Conservation (phyloP, 169 alveolate genomes). For the Eimeria brunetti region DNA sequence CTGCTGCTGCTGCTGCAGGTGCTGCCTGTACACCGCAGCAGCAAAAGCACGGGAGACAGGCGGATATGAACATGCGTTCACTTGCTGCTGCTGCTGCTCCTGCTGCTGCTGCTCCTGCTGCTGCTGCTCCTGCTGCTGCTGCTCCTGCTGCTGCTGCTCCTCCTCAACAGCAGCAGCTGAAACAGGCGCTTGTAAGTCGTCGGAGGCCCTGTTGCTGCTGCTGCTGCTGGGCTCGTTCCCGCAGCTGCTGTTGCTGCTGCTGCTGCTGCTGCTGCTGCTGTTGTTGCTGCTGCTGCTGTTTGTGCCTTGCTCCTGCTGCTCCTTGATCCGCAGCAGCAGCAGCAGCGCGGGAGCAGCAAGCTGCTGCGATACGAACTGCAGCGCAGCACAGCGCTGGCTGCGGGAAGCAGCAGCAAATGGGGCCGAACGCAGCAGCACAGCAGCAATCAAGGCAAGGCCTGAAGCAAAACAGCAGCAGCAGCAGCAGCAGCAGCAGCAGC, state of each 20-base stretch:
- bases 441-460: conserved; percentile 41
- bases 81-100: conserved; percentile 37
- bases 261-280: not conserved
- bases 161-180: not conserved
- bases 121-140: conserved; percentile 3
- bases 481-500: conserved; percentile 44
- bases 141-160: not conserved
- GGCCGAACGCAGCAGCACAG: conserved; percentile 17
- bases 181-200: not conserved
- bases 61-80: not conserved
- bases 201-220: not conserved
- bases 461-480: too few species aligned
- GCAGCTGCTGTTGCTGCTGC: not conserved
- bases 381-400: conserved; percentile 32
- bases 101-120: not conserved
- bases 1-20: conserved; percentile 34
- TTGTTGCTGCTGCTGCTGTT: not conserved
- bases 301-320: not conserved
- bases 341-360: conserved; percentile 30
- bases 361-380: not conserved
- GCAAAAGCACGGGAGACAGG: conserved; percentile 48
- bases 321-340: conserved; percentile 47
- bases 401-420: not conserved
- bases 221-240: not conserved
- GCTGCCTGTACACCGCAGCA: conserved; percentile 48